phyloP scores from a whole-genome alignment of 2,329 filamentous ascomycete genomes.

The Dothideomycetidae sp. region DNA sequence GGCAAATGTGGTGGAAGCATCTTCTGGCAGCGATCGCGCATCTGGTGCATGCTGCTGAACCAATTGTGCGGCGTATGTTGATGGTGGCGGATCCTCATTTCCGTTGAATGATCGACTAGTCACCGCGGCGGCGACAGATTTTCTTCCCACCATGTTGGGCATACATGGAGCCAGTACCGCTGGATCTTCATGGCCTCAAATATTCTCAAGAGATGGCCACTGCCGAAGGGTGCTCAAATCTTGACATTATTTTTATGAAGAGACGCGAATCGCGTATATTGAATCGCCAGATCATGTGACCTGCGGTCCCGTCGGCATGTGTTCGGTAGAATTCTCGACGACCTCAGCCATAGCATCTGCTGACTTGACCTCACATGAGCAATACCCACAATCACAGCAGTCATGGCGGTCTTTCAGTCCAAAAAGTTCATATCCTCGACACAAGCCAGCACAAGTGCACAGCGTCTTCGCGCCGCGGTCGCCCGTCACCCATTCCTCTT shows the following conservation, averaged over 20 bases:
- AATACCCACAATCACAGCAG: not conserved
- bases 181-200: slow-evolving; percentile 1
- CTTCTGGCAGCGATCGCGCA: slow-evolving; percentile 5
- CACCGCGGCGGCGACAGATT: slow-evolving; percentile 13
- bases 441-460: slow-evolving; percentile 50
- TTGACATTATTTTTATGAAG: too few species aligned
- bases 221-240: too few species aligned
- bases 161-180: not conserved
- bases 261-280: too few species aligned
- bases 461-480: slow-evolving; percentile 62
- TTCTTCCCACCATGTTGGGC: slow-evolving; percentile 12
- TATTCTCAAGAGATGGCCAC: not conserved
- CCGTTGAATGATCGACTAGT: slow-evolving; percentile 16
- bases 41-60: slow-evolving; percentile 59
- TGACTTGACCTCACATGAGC: not conserved
- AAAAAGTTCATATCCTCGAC: slow-evolving; percentile 48
- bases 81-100: slow-evolving; percentile 40
- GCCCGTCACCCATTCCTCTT: slow-evolving; percentile 73
- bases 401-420: slow-evolving; percentile 23
- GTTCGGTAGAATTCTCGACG: not conserved
- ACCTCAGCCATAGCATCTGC: too few species aligned
- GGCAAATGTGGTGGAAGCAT: slow-evolving; percentile 48
- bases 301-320: too few species aligned
- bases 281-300: slow-evolving; percentile 12
- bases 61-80: slow-evolving; percentile 76